Evolutionary conservation across 2,329 filamentous ascomycete genomes (phyloP).

Genomic region (Immersiporthe knoxdaviesiana): DNA sequence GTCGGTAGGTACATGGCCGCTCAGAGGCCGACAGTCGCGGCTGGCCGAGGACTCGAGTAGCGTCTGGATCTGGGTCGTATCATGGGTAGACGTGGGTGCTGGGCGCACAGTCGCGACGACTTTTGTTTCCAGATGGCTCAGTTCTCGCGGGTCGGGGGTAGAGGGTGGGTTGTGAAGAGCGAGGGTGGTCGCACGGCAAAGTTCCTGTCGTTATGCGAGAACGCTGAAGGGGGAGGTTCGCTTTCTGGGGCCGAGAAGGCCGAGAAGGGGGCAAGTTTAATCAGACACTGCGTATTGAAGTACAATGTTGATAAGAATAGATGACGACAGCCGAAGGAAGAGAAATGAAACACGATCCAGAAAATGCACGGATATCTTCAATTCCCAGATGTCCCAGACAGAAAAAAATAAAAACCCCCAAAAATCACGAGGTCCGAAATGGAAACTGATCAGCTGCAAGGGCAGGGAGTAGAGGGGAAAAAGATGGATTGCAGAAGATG

Average conservation of each 20-base stretch:
- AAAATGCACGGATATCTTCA: neutral
- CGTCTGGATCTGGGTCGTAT: conserved; percentile 15
- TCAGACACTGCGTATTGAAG: neutral
- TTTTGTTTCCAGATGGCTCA: neutral
- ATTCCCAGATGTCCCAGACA: neutral
- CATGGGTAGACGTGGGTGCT: conserved; percentile 17
- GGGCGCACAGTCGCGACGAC: neutral
- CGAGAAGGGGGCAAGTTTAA: conserved; percentile 4
- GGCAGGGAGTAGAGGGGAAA: neutral
- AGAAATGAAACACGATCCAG: conserved; percentile 11
- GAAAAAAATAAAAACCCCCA: neutral
- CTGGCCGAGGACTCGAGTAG: conserved; percentile 19
- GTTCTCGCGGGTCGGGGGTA: neutral
- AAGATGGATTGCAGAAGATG: neutral
- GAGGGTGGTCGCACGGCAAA: neutral
- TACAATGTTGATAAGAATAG: conserved; percentile 12
- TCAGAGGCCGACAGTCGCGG: conserved; percentile 26
- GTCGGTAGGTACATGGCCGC: conserved; percentile 27
- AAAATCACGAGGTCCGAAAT: neutral
- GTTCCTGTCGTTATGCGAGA: neutral
- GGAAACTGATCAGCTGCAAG: neutral
- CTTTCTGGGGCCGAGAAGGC: neutral
- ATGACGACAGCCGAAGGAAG: conserved; percentile 10
- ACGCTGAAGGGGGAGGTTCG: neutral
- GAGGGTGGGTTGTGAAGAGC: neutral